Evolutionary conservation across 2,329 filamentous ascomycete genomes (phyloP).

Genomic region (Didymella keratinophila): DNA sequence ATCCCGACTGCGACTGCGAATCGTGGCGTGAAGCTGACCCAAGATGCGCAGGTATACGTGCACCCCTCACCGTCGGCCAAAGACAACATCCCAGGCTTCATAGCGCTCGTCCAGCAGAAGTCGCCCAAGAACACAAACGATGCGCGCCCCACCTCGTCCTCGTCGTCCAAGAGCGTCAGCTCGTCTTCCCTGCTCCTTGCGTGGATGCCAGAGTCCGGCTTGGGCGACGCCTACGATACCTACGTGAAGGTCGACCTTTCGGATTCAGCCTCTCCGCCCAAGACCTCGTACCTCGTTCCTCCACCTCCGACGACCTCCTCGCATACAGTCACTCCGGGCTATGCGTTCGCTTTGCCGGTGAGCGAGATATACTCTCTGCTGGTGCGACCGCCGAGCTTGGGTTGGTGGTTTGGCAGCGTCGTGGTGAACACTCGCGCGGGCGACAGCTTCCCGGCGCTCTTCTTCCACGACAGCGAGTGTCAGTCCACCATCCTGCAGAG

Average conservation of each 20-base stretch:
- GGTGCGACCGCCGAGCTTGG: constrained; percentile 88
- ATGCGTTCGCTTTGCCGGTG: constrained; percentile 90
- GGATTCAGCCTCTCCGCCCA: constrained; percentile 80
- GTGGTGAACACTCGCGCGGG: constrained; percentile 91
- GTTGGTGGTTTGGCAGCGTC: constrained; percentile 98
- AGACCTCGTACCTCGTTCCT: constrained; percentile 88
- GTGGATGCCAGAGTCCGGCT: constrained; percentile 88
- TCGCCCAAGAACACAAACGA: constrained; percentile 42
- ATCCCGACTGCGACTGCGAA: background rate
- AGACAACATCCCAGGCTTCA: constrained; percentile 94
- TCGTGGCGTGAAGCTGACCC: constrained; percentile 36
- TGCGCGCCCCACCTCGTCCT: constrained; percentile 52
- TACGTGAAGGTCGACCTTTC: constrained; percentile 96
- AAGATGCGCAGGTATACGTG: constrained; percentile 77
- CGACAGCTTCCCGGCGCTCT: constrained; percentile 92
- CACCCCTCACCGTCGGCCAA: constrained; percentile 92
- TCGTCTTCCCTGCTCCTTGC: constrained; percentile 82
- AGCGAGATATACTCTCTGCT: constrained; percentile 90
- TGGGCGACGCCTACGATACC: constrained; percentile 82
- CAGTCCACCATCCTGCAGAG: constrained; percentile 94
- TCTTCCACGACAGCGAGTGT: constrained; percentile 98
- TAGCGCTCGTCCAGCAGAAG: constrained; percentile 93
- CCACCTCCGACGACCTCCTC: constrained; percentile 86
- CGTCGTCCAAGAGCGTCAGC: constrained; percentile 55
- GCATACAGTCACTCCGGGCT: constrained; percentile 75